Percentiles rank a stretch among this genome's conserved stretches.
phyloP scores from a whole-genome alignment of 495 filamentous ascomycete species.

The Trichoderma erinaceum region DNA sequence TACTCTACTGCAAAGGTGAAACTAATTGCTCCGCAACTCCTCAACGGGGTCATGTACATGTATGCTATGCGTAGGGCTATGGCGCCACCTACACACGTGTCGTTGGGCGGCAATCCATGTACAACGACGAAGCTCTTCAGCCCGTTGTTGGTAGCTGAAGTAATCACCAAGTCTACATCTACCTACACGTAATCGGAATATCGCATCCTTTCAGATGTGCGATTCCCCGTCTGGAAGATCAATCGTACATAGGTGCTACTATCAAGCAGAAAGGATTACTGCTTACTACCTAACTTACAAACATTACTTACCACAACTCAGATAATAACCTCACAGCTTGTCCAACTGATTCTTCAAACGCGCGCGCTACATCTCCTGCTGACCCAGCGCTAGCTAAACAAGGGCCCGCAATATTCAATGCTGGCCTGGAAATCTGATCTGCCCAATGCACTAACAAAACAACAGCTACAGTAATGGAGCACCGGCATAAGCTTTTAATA shows the following conservation, averaged over 20 bases:
- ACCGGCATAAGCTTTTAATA: not conserved
- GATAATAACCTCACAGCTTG: not conserved
- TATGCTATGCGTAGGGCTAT: not conserved
- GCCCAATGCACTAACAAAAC: not conserved
- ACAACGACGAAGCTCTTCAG: too few species aligned
- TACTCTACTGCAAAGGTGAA: too few species aligned
- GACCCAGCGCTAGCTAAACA: not conserved
- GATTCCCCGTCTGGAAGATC: not conserved
- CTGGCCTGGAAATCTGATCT: not conserved
- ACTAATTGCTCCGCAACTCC: not conserved
- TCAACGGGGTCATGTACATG: not conserved
- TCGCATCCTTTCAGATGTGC: not conserved
- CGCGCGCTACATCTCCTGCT: conserved; percentile 7
- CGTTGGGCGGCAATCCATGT: not conserved
- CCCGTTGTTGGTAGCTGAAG: too few species aligned
- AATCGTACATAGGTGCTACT: too few species aligned
- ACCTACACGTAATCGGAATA: not conserved
- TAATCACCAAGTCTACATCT: too few species aligned
- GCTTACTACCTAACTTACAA: too few species aligned
- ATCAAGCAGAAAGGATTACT: too few species aligned
- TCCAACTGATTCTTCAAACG: not conserved
- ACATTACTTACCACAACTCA: too few species aligned
- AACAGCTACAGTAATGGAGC: not conserved
- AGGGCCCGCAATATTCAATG: not conserved
- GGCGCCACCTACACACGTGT: not conserved